Percentiles rank a stretch among this genome's conserved stretches.
These are phyloP conservation scores for Iris macrosiphon DNA, from an alignment of 106 monocot species.

Conservation along the genomic window DNA sequence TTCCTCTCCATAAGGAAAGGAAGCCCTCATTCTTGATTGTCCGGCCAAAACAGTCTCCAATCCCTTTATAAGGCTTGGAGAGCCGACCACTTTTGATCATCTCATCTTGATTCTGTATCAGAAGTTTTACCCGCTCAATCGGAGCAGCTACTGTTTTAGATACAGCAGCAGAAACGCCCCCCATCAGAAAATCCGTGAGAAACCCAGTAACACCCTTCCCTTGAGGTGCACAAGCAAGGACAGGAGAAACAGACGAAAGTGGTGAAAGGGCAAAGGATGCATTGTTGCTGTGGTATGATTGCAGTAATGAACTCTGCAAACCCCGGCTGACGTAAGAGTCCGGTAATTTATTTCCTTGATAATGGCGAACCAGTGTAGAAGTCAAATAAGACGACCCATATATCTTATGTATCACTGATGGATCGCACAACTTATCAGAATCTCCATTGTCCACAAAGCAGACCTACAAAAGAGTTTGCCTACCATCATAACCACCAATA, in stretches of 20 bases:
- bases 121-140: slow-evolving; percentile 41
- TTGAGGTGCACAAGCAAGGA: slow-evolving; percentile 9
- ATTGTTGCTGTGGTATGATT: neutral
- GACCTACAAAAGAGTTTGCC: slow-evolving; percentile 4
- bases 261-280: neutral
- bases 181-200: slow-evolving; percentile 36
- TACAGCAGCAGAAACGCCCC: slow-evolving; percentile 43
- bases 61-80: slow-evolving; percentile 40
- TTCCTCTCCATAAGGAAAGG: slow-evolving; percentile 30
- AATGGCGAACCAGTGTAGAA: neutral
- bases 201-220: slow-evolving; percentile 21
- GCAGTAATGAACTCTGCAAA: neutral
- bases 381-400: slow-evolving; percentile 6
- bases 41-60: slow-evolving; percentile 23
- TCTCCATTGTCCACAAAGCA: slow-evolving; percentile 1
- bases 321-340: neutral
- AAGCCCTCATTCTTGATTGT: slow-evolving; percentile 36
- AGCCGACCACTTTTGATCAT: slow-evolving; percentile 42
- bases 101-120: slow-evolving; percentile 50
- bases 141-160: slow-evolving; percentile 44
- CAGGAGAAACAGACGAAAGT: neutral
- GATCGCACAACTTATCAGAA: slow-evolving; percentile 19
- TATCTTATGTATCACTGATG: slow-evolving; percentile 15
- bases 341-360: neutral
- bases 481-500: too few relatives aligned